phyloP scores from a whole-genome alignment of 148 eudicot genomes.

The Dianthus caryophyllus region DNA sequence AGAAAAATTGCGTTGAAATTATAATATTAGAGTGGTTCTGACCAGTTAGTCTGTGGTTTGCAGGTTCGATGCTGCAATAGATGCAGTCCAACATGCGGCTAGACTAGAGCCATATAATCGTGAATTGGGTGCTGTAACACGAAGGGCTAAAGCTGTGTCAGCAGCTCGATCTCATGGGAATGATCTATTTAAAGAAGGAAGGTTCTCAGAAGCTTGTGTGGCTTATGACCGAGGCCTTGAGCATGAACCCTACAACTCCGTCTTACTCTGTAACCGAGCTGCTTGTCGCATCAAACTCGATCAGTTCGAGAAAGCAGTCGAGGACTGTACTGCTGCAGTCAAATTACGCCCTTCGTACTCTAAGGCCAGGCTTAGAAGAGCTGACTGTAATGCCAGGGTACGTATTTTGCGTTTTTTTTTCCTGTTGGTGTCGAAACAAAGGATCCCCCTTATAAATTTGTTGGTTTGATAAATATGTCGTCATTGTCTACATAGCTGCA shows the following conservation, averaged over 20 bases:
- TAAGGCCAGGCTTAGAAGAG: conserved; percentile 82
- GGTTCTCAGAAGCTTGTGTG: conserved; percentile 56
- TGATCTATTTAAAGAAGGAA: conserved; percentile 55
- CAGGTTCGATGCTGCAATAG: conserved; percentile 75
- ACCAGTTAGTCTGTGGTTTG: conserved; percentile 7
- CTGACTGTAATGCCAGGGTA: conserved; percentile 78
- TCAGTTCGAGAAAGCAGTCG: conserved; percentile 57
- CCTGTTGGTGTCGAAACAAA: background rate
- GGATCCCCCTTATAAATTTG: background rate
- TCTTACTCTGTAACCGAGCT: conserved; percentile 81
- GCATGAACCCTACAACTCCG: conserved; percentile 71
- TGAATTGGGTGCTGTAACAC: conserved; percentile 40
- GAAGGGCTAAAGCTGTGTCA: conserved; percentile 49
- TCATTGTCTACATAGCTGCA: conserved; percentile 36
- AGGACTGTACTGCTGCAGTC: conserved; percentile 78
- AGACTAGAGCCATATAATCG: conserved; percentile 64
- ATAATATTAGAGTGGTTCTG: background rate
- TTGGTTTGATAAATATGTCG: background rate
- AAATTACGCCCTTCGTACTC: conserved; percentile 59
- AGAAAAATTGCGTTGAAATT: too few relatives aligned
- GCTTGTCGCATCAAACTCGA: conserved; percentile 72
- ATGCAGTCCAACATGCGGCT: conserved; percentile 53
- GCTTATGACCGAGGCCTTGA: conserved; percentile 85
- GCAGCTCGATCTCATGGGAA: conserved; percentile 73
- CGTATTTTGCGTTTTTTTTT: conserved; percentile 20